These are phyloP conservation scores for Colletotrichum sp. DNA, from an alignment of 2,329 filamentous ascomycete species.

Conservation along the genomic window DNA sequence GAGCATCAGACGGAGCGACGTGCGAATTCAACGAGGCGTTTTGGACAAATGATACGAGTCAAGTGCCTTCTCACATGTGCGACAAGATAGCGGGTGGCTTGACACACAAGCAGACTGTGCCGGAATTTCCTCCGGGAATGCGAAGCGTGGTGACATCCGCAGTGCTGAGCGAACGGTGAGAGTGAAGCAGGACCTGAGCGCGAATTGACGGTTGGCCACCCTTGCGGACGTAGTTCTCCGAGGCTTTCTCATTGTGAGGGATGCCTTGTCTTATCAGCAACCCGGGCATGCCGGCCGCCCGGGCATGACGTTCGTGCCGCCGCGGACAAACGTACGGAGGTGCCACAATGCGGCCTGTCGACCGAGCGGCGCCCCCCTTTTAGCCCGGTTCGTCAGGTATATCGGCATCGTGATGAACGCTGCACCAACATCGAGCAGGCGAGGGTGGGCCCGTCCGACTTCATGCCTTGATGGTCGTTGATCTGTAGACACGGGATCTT, in stretches of 20 bases:
- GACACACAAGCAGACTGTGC: neutral
- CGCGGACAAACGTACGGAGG: slow-evolving; percentile 1
- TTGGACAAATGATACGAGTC: neutral
- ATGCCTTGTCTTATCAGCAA: neutral
- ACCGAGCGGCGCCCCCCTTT: neutral
- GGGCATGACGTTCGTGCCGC: neutral
- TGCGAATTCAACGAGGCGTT: neutral
- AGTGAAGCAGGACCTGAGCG: neutral
- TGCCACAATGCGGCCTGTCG: neutral
- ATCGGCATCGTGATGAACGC: neutral
- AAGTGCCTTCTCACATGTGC: neutral
- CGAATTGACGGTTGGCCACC: neutral
- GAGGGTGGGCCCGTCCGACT: neutral
- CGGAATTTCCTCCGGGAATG: neutral
- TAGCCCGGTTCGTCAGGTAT: neutral
- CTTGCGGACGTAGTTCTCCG: neutral
- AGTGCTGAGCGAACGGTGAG: neutral
- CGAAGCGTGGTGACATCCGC: neutral
- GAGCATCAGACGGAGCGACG: neutral
- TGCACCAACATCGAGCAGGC: neutral
- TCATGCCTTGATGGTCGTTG: neutral
- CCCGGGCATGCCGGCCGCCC: slow-evolving; percentile 9
- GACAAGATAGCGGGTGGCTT: neutral
- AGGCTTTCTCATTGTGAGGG: neutral
- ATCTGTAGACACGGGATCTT: neutral